Conservation (phyloP, 306 rosid genomes). For the Aeschynomene evenia region DNA sequence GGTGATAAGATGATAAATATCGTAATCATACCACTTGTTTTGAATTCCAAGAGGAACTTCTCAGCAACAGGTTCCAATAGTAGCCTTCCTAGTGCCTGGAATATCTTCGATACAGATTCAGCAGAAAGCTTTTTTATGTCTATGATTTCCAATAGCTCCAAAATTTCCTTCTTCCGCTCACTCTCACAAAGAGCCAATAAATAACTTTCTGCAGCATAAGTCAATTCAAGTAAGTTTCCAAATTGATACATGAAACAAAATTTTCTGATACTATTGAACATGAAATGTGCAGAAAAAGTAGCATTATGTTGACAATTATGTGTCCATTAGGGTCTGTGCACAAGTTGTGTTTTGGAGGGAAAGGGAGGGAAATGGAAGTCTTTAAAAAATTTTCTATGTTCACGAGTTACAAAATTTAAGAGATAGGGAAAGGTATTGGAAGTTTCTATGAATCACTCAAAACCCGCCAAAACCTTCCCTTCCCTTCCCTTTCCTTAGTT, state of each 20-base stretch:
- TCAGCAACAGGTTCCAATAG: constrained; percentile 57
- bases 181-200: constrained; percentile 82
- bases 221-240: constrained; percentile 24
- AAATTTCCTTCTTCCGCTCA: constrained; percentile 57
- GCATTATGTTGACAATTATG: constrained; percentile 12
- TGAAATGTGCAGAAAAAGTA: neutral
- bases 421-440: too few species aligned
- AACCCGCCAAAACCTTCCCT: too few species aligned
- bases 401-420: too few species aligned
- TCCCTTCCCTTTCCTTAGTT: too few species aligned
- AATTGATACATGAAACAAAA: constrained; percentile 20
- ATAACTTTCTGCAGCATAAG: constrained; percentile 65
- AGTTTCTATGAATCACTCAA: too few species aligned
- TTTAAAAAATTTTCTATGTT: too few species aligned
- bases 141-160: constrained; percentile 56
- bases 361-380: too few species aligned
- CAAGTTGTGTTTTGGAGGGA: too few species aligned
- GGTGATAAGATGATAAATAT: constrained; percentile 23
- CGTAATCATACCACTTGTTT: constrained; percentile 55
- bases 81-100: constrained; percentile 71
- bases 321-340: too few species aligned
- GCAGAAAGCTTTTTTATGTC: constrained; percentile 56
- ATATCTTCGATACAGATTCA: constrained; percentile 43
- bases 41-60: constrained; percentile 61
- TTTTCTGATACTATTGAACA: too few species aligned